phyloP scores from a whole-genome alignment of 495 filamentous ascomycete species.

The Penicillium chermesinum region DNA sequence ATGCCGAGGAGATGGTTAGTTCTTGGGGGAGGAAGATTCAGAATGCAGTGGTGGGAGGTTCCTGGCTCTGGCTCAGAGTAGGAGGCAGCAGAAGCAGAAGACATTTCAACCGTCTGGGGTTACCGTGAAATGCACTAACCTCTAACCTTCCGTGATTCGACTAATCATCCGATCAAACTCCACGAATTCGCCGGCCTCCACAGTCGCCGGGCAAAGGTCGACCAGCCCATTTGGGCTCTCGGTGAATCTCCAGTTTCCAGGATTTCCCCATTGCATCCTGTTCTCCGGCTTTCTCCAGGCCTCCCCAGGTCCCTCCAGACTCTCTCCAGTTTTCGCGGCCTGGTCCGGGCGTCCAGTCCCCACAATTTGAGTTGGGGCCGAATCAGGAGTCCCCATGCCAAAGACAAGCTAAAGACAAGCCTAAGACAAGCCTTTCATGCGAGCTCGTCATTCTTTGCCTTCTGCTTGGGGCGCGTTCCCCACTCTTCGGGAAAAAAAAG shows the following conservation, averaged over 20 bases:
- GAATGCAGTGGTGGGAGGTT: too few relatives aligned
- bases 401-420: too few relatives aligned
- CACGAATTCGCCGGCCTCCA: conserved; percentile 16
- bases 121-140: too few relatives aligned
- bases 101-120: too few relatives aligned
- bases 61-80: too few relatives aligned
- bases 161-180: conserved; percentile 8
- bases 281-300: conserved; percentile 1
- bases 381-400: too few relatives aligned
- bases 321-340: not conserved
- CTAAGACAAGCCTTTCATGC: not conserved
- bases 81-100: too few relatives aligned
- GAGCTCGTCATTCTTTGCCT: not conserved
- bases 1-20: too few relatives aligned
- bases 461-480: not conserved
- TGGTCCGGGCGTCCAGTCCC: not conserved
- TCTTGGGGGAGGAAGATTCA: too few relatives aligned
- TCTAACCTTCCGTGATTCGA: conserved; percentile 12
- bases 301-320: conserved; percentile 7
- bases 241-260: conserved; percentile 7
- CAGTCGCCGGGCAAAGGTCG: conserved; percentile 14
- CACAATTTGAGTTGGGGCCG: too few relatives aligned
- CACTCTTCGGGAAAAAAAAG: not conserved
- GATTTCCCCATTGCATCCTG: conserved; percentile 4
- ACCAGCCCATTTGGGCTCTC: too few relatives aligned